phyloP scores from a whole-genome alignment of 2,329 filamentous ascomycete species.

The Arthrobotrys sinensis region DNA sequence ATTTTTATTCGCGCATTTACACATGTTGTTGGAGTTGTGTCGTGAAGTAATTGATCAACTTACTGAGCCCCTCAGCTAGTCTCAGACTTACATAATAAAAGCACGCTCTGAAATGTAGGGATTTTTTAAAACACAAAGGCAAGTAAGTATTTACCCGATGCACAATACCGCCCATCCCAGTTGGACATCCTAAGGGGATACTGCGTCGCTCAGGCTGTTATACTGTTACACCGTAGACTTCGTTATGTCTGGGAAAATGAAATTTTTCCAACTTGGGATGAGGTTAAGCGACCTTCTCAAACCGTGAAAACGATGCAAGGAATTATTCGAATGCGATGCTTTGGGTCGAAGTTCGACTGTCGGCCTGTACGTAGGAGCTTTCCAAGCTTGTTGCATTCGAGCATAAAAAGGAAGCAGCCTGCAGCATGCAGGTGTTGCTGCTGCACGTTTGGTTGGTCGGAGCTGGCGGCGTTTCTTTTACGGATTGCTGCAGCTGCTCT shows the following conservation, averaged over 20 bases:
- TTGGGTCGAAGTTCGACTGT: constrained; percentile 30
- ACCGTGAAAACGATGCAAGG: constrained; percentile 5
- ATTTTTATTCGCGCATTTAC: not conserved
- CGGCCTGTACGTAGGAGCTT: constrained; percentile 17
- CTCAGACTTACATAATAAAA: constrained; percentile 16
- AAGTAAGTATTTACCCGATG: not conserved
- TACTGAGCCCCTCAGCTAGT: too few species aligned
- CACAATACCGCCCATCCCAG: not conserved
- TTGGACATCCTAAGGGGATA: not conserved
- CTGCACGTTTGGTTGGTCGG: constrained; percentile 45
- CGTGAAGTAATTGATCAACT: not conserved
- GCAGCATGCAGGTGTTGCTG: constrained; percentile 41
- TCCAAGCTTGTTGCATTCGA: constrained; percentile 36
- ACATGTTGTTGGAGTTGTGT: not conserved
- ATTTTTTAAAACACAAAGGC: not conserved
- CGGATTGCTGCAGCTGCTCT: constrained; percentile 33
- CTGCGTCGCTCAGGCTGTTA: not conserved
- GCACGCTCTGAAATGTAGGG: not conserved
- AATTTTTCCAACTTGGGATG: not conserved
- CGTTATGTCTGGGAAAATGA: constrained; percentile 18
- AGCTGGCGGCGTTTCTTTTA: constrained; percentile 23
- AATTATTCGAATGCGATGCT: constrained; percentile 23
- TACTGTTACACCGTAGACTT: not conserved
- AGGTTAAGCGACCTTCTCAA: constrained; percentile 40
- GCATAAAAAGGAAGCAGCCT: constrained; percentile 36